A percentile compares a stretch with the other conserved stretches of the same genome.
Conservation (phyloP, 495 filamentous ascomycete species). For the Penicillium turbatum region DNA sequence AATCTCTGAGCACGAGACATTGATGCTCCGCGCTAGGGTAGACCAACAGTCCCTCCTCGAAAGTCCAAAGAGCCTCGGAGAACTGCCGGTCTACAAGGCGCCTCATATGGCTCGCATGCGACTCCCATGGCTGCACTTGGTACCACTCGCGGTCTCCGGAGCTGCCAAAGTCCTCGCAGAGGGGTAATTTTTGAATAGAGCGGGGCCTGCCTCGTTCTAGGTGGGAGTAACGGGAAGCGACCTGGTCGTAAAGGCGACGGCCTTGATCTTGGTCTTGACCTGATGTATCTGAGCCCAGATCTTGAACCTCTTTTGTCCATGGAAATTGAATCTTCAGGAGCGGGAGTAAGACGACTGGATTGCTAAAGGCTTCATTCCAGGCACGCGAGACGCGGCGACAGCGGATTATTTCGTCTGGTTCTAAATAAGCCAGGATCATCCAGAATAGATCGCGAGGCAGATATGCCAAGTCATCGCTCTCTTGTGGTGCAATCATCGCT, state of each 20-base stretch:
- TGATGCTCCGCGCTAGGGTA: conserved; percentile 45
- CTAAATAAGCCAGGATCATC: conserved; percentile 39
- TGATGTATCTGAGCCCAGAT: conserved; percentile 10
- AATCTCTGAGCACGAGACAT: conserved; percentile 51
- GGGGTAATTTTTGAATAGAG: conserved; percentile 42
- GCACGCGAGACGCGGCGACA: conserved; percentile 52
- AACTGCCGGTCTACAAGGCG: conserved; percentile 45
- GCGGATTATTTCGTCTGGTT: conserved; percentile 48
- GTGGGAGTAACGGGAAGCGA: conserved; percentile 55
- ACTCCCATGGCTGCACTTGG: conserved; percentile 54
- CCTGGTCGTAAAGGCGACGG: conserved; percentile 46
- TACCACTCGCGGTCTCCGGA: conserved; percentile 39
- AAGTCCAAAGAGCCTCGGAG: conserved; percentile 56
- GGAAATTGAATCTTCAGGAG: conserved; percentile 52
- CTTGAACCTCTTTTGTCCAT: conserved; percentile 50
- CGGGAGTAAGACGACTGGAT: conserved; percentile 40
- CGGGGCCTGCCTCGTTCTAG: conserved; percentile 48
- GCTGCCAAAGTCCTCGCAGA: conserved; percentile 35
- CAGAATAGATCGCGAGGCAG: conserved; percentile 44
- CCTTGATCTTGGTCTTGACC: conserved; percentile 23
- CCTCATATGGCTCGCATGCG: conserved; percentile 43
- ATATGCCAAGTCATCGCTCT: conserved; percentile 23
- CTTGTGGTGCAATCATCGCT: conserved; percentile 3
- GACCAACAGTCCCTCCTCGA: conserved; percentile 56
- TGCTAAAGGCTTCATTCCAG: conserved; percentile 54